Percentiles rank a stretch among this genome's conserved stretches.
These are phyloP conservation scores for Penicillium glabrum DNA, from an alignment of 2,329 filamentous ascomycete species.

Conservation along the genomic window DNA sequence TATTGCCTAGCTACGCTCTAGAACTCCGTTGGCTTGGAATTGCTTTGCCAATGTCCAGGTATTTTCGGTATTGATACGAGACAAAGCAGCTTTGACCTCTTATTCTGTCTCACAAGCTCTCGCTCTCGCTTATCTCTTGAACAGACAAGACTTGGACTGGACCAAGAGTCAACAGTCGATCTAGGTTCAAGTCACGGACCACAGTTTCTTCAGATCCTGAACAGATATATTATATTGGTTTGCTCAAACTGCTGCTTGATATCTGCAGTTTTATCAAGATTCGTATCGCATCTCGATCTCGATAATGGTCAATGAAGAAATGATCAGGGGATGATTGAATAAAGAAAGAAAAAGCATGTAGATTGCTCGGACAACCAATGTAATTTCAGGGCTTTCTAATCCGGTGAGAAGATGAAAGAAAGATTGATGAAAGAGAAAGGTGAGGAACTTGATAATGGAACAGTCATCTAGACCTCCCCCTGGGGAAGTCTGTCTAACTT, in stretches of 20 bases:
- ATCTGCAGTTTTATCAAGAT: slow-evolving; percentile 47
- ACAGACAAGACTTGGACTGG: slow-evolving; percentile 55
- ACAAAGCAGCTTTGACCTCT: slow-evolving; percentile 77
- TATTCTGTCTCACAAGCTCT: slow-evolving; percentile 91
- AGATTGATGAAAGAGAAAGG: no score
- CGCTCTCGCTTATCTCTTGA: slow-evolving; percentile 79
- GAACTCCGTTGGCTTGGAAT: slow-evolving; percentile 40
- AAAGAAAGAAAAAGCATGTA: no score
- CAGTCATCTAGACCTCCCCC: no score
- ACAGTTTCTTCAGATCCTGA: neutral
- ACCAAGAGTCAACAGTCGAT: slow-evolving; percentile 51
- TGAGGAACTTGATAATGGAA: no score
- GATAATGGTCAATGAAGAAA: no score
- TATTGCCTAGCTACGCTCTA: slow-evolving; percentile 5
- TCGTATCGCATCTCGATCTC: slow-evolving; percentile 38
- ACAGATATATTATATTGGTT: slow-evolving; percentile 20
- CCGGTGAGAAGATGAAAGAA: no score
- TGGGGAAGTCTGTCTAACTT: no score
- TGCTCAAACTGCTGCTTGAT: slow-evolving; percentile 51
- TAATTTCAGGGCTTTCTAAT: no score
- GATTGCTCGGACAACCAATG: no score
- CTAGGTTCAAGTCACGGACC: no score
- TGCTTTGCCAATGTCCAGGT: slow-evolving; percentile 91
- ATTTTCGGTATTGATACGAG: slow-evolving; percentile 85
- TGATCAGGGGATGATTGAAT: no score